Evolutionary conservation across 2,329 filamentous ascomycete genomes (phyloP), one percentile per base, ranked within the genome.

Genomic region (Paraphoma chrysanthemicola): DNA sequence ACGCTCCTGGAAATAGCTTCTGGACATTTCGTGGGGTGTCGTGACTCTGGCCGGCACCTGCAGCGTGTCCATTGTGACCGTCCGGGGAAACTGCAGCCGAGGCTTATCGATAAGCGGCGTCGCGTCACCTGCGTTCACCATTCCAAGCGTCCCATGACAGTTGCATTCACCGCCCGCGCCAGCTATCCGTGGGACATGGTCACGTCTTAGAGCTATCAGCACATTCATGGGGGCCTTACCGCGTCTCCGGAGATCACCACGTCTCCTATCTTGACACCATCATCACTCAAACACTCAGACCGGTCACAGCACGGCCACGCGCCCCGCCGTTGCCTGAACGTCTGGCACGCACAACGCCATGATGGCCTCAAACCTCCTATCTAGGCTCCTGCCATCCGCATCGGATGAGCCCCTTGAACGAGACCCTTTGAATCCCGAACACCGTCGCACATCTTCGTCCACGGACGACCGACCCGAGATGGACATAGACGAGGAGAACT

Each of bases 341-440:
- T 41, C 48, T 53, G 55, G 55, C 51, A 46, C 29, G 45, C 46
- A 33, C 38, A 48, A 39, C 52, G 68, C 55, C 61, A 81, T 80
- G 76, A 83, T 84, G 81, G 79, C 82, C 51, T 85, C 83, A 59
- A 82, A 83, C 63, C 73, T 85, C 16, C 72, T 86, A 41, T 85
- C 83, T 44, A 79, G 82, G 53, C 78, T 85, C 39, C 75, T 84
- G 23, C 82, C 82, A 42, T 78, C 81, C n/a, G 70, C 72, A 8
- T 77, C 79, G 43, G 79, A 81, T 60, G 81, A 80, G 9, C 77
- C 74, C 16, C 82, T 81, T 28, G 79, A 82, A 56, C 80, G 79
- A 66, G 80, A 70, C 16, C 56, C 65, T 11, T 46, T 68, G 4
- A 60, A 62, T 48, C 33, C 52, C 28, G 55, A 59, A 30, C 63